These are phyloP conservation scores for Nigrospora sphaerica DNA, from an alignment of 2,329 filamentous ascomycete genomes.

Conservation along the genomic window DNA sequence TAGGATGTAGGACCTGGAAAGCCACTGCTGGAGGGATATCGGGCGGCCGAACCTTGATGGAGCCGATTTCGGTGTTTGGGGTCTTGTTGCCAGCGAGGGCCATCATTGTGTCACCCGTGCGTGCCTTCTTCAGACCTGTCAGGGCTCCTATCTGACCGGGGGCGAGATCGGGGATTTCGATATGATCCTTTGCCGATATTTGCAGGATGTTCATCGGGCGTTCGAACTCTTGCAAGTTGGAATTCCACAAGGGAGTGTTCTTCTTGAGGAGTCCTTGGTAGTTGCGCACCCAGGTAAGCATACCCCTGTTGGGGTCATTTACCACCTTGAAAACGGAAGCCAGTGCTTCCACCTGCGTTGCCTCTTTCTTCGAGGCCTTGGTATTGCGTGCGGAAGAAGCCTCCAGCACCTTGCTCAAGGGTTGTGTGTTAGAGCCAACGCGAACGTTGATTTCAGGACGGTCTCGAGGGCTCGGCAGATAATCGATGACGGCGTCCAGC, in stretches of 20 bases:
- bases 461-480: conserved; percentile 77
- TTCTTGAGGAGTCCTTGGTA: conserved; percentile 77
- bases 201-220: conserved; percentile 74
- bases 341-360: conserved; percentile 33
- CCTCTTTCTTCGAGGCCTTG: conserved; percentile 22
- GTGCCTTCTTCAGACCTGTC: conserved; percentile 79
- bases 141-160: conserved; percentile 93
- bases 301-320: conserved; percentile 76
- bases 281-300: conserved; percentile 85
- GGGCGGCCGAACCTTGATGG: conserved; percentile 78
- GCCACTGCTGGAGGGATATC: conserved; percentile 90
- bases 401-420: conserved; percentile 31
- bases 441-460: conserved; percentile 73
- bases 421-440: conserved; percentile 48
- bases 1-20: conserved; percentile 85
- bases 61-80: conserved; percentile 62
- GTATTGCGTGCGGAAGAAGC: conserved; percentile 13
- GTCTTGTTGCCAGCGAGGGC: conserved; percentile 57
- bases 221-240: conserved; percentile 72
- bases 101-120: conserved; percentile 88
- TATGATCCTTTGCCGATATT: conserved; percentile 82
- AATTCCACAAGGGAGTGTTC: conserved; percentile 77
- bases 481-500: conserved; percentile 80
- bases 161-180: conserved; percentile 73
- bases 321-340: conserved; percentile 91